Evolutionary conservation across 202 grass and related monocot genomes (phyloP).

Genomic region (Dendrocalamus latiflorus): DNA sequence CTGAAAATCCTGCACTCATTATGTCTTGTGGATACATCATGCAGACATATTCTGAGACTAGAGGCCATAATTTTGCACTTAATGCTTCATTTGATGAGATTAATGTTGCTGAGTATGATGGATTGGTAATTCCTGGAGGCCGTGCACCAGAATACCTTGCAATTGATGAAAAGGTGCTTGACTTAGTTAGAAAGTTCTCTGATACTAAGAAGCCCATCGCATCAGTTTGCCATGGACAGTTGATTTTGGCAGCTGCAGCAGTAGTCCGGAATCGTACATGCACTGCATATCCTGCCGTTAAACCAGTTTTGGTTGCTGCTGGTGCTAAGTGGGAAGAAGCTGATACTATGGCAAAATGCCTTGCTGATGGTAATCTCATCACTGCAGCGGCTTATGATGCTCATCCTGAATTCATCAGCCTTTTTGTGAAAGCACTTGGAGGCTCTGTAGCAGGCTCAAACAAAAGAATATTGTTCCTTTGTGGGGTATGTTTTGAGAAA

Average conservation of each 20-base stretch:
- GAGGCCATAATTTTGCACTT: constrained; percentile 83
- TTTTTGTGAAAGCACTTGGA: constrained; percentile 80
- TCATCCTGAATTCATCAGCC: constrained; percentile 78
- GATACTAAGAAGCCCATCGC: constrained; percentile 57
- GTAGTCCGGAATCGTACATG: constrained; percentile 53
- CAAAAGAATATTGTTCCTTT: constrained; percentile 85
- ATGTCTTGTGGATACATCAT: not conserved
- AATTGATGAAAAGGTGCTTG: constrained; percentile 55
- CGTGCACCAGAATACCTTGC: constrained; percentile 90
- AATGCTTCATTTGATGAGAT: constrained; percentile 71
- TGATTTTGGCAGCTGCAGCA: constrained; percentile 77
- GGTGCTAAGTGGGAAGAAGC: constrained; percentile 80
- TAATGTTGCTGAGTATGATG: constrained; percentile 50
- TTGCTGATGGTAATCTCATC: constrained; percentile 60
- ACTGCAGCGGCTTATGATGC: constrained; percentile 59
- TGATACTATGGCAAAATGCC: constrained; percentile 58
- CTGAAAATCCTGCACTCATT: not conserved
- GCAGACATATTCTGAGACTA: constrained; percentile 82
- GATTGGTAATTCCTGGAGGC: constrained; percentile 82
- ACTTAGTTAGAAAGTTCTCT: constrained; percentile 55
- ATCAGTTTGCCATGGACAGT: constrained; percentile 81
- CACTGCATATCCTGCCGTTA: constrained; percentile 61
- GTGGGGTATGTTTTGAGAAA: constrained; percentile 55
- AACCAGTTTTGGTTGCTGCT: constrained; percentile 71
- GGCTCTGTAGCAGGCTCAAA: constrained; percentile 58